Evolutionary conservation across 495 filamentous ascomycete genomes (phyloP), one percentile per base, ranked within the genome.

Genomic region (Hypoxylon cercidicola): DNA sequence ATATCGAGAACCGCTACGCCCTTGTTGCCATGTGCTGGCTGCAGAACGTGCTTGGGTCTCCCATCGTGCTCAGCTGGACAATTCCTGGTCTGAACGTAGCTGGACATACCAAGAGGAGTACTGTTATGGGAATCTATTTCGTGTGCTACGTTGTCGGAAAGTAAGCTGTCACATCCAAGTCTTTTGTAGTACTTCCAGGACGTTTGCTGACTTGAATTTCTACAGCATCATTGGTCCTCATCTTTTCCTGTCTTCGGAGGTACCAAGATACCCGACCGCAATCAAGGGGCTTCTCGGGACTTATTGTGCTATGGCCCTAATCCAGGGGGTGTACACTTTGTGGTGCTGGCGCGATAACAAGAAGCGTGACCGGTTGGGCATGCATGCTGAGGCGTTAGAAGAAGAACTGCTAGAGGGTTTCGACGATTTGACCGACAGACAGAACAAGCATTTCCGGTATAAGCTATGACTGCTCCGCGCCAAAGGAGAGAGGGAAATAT

Each of bases 21-120:
- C 74, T 87, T 3, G 80, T 85, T 23, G 83, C 77, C 41, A 84
- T 81, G 64, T 79, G 78, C 20, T 87, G 84, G 84, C 60, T 87
- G 4, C 75, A 81, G 46, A 74, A 74, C 35, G 70, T 79, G 16
- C 32, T 82, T 19, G 81, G 81, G 1, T 74, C 80, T 1, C 79
- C 81, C 0, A 74, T 84, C 19, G 45, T 71, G 16, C 35, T 75
- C 13, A 67, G 28, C 28, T 72, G 68, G 71, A 71, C 59, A 11
- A 32, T 70, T 5, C 71, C 64, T 2, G 64, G 64, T 9, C 43
- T 67, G n/a, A 75, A 72, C 51, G 35, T 75, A 12, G 68, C 70
- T 9, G 72, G 72, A 4, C 75, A 76, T 44, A 75, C 75, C 7
- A 77, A 77, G 63, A 73, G 75, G 28, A 72, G 66, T 10, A 55